Base-by-base conservation (phyloP, 768 basidiomycete genomes). In the Infundibulicybe gibba region DNA sequence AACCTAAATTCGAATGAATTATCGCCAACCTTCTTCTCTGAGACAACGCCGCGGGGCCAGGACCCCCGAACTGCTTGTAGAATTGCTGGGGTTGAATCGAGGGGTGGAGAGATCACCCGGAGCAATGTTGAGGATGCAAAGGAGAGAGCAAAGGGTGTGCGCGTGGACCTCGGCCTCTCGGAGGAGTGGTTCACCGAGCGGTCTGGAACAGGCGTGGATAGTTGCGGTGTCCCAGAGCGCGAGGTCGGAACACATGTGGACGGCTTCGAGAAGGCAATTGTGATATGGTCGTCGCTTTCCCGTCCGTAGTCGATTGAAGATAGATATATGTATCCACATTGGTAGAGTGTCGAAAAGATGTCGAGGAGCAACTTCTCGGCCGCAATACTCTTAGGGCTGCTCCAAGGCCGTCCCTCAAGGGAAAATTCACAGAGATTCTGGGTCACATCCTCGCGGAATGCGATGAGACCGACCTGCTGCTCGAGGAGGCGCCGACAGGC, bases 11-110 rank as follows among this genome's bases (percentile, higher is more conserved):
- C 87, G 59, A 79, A 90, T 6, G 81, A 78, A 47, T 78, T 78
- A 20, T 84, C 79, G 3, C 77, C 83, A 2, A 88, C 72, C 55
- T 85, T 89, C 70, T 82, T 87, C 62, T 90, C 87, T 0, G 82
- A 80, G 6, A 85, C 79, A 9, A 90, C 85, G 14, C 87, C 88
- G 54, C 86, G 75, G 14, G 87, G 87, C 88, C 87, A 90, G 31
- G 88, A 78, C 16, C 73, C 77, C 47, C 87, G 76, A 15, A 90
- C 85, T 14, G 87, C 84, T 58, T 86, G 83, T n/a, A 90, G 70
- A 46, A 90, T 87, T 45, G 87, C 87, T 9, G 87, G 87, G 6
- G 88, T 90, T 31, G 81, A 75, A 52, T 82, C 77, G 25, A 89
- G 74, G 13, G 87, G 87, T n/a, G 88, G 87, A 21, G 77, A 72